Conservation (phyloP, 2,329 filamentous ascomycete genomes). For the Colletotrichum cuscutae region DNA sequence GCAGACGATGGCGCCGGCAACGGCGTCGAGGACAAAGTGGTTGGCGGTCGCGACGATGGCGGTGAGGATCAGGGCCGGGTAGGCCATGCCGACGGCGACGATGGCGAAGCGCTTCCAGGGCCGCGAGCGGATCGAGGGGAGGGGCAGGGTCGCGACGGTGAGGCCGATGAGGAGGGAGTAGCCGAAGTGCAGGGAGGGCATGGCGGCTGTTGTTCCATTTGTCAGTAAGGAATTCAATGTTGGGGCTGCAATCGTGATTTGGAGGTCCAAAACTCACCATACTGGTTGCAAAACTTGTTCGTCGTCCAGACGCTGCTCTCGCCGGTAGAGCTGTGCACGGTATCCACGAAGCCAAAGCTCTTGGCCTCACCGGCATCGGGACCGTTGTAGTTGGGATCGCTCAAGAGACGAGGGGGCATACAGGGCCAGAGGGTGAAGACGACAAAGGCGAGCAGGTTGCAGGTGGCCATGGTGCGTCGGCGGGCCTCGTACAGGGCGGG, state of each 20-base stretch:
- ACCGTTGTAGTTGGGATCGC: slow-evolving; percentile 65
- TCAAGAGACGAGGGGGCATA: slow-evolving; percentile 65
- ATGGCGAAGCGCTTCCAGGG: slow-evolving; percentile 60
- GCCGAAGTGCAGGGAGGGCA: slow-evolving; percentile 81
- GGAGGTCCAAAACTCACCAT: slow-evolving; percentile 58
- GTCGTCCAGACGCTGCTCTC: slow-evolving; percentile 61
- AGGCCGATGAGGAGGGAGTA: slow-evolving; percentile 79
- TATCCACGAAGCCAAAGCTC: slow-evolving; percentile 63
- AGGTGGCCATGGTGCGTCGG: slow-evolving; percentile 66
- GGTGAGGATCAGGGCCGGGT: slow-evolving; percentile 72
- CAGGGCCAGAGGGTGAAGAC: slow-evolving; percentile 64
- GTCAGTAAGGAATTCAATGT: slow-evolving; percentile 16
- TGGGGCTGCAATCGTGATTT: background rate
- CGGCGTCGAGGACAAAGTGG: slow-evolving; percentile 77
- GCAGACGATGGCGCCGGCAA: slow-evolving; percentile 75
- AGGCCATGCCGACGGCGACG: slow-evolving; percentile 64
- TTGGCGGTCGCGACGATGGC: slow-evolving; percentile 79
- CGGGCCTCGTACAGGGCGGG: slow-evolving; percentile 63
- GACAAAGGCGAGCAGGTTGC: slow-evolving; percentile 63
- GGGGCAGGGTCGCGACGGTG: slow-evolving; percentile 73
- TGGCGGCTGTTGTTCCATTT: slow-evolving; percentile 63
- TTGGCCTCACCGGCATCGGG: slow-evolving; percentile 67
- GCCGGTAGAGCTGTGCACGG: slow-evolving; percentile 58
- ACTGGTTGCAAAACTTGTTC: slow-evolving; percentile 81
- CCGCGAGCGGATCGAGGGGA: slow-evolving; percentile 62